Conservation (phyloP, 208 protist genomes). For the Leishmania gerbilli region DNA sequence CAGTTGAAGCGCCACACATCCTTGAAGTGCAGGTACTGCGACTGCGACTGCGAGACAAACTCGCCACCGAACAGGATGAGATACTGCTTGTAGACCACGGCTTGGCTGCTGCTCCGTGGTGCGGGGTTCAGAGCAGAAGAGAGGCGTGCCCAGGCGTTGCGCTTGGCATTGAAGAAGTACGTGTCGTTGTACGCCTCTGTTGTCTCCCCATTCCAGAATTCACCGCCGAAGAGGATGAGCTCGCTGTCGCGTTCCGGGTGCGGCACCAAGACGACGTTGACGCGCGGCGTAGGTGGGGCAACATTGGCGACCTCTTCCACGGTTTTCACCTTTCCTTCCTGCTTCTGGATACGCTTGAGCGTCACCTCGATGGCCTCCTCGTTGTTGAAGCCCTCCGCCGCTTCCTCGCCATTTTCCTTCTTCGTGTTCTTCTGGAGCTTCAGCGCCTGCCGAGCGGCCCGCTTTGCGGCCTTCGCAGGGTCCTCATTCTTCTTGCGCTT, state of each 20-base stretch:
- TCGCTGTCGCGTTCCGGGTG: constrained; percentile 81
- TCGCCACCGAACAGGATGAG: constrained; percentile 89
- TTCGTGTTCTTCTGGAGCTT: constrained; percentile 62
- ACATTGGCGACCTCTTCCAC: constrained; percentile 71
- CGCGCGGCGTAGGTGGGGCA: constrained; percentile 67
- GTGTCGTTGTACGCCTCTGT: constrained; percentile 92
- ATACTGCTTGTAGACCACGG: constrained; percentile 85
- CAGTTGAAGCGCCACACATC: constrained; percentile 91
- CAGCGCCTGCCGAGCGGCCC: constrained; percentile 58
- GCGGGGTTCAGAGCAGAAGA: constrained; percentile 68
- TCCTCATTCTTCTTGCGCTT: constrained; percentile 92
- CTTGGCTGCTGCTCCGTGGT: constrained; percentile 85
- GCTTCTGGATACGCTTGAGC: constrained; percentile 78
- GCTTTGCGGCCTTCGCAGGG: constrained; percentile 73
- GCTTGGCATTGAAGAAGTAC: constrained; percentile 81
- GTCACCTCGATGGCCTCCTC: constrained; percentile 88
- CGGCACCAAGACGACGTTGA: constrained; percentile 74
- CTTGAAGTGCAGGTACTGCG: constrained; percentile 91
- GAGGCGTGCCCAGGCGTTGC: constrained; percentile 67
- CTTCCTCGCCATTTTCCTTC: constrained; percentile 24
- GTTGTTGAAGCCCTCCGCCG: constrained; percentile 68
- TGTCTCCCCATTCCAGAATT: constrained; percentile 87
- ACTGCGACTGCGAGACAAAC: constrained; percentile 93
- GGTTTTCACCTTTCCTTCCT: constrained; percentile 60
- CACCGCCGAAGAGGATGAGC: constrained; percentile 90